Conservation (phyloP, 2,329 filamentous ascomycete species). For the Aureobasidium subglaciale region DNA sequence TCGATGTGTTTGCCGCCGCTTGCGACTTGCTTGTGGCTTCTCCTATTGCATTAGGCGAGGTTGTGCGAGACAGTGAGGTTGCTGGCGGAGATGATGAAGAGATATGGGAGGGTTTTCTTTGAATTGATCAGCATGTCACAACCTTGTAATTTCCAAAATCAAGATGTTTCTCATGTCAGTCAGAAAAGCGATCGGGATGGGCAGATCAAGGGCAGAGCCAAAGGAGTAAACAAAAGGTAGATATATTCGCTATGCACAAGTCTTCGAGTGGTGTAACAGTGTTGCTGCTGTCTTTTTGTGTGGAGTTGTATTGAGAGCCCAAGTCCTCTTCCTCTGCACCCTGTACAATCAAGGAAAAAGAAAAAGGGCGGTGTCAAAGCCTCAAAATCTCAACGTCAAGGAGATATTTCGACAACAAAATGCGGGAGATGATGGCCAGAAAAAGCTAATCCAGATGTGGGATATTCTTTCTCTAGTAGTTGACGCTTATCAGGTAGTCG, state of each 20-base stretch:
- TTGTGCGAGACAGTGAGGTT: too few species aligned
- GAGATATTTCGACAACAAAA: slow-evolving; percentile 3
- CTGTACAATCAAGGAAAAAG: slow-evolving; percentile 11
- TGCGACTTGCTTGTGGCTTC: too few species aligned
- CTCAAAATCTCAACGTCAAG: slow-evolving; percentile 8
- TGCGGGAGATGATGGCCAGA: not conserved
- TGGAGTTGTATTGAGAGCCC: not conserved
- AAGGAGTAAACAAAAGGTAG: not conserved
- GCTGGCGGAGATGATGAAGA: too few species aligned
- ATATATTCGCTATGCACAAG: slow-evolving; percentile 15
- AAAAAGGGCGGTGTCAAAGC: not conserved
- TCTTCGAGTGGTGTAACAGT: slow-evolving; percentile 3
- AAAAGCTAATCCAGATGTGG: too few species aligned
- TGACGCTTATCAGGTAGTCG: slow-evolving; percentile 74
- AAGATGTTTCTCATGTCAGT: too few species aligned
- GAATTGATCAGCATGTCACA: too few species aligned
- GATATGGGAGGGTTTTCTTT: too few species aligned
- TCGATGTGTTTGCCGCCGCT: too few species aligned
- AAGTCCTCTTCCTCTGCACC: slow-evolving; percentile 6
- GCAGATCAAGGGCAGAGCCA: too few species aligned
- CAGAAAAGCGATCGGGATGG: too few species aligned
- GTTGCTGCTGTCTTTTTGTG: not conserved
- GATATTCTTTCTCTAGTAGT: slow-evolving; percentile 70
- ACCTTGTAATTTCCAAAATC: too few species aligned
- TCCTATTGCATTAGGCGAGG: too few species aligned